These are phyloP conservation scores for Neocucurbitaria cava DNA, from an alignment of 2,329 filamentous ascomycete genomes.

Conservation along the genomic window DNA sequence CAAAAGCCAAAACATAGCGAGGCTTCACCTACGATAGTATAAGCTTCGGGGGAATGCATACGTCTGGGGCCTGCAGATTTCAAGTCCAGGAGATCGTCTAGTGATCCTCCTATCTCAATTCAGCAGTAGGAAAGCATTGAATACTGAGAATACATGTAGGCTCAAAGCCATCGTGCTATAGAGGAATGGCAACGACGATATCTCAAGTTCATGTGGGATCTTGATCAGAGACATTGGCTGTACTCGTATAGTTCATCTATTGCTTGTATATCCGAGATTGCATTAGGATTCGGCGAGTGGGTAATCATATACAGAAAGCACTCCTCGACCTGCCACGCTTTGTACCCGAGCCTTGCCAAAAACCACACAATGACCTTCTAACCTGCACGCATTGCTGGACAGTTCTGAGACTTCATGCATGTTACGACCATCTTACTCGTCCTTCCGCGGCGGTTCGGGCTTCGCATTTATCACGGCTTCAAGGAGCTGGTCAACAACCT, in stretches of 20 bases:
- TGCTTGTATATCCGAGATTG: slow-evolving; percentile 15
- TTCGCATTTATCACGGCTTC: slow-evolving; percentile 85
- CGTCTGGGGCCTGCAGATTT: no score
- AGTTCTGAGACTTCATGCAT: neutral
- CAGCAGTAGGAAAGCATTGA: neutral
- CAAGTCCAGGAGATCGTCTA: neutral
- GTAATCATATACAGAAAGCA: slow-evolving; percentile 15
- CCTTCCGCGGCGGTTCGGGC: slow-evolving; percentile 66
- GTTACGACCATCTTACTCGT: slow-evolving; percentile 7
- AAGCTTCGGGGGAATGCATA: no score
- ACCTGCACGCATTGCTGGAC: neutral
- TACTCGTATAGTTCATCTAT: slow-evolving; percentile 11
- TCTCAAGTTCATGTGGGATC: neutral
- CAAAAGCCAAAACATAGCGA: neutral
- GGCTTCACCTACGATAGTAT: neutral
- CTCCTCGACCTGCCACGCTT: neutral
- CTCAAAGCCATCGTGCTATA: neutral
- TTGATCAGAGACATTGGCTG: neutral
- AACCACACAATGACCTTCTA: neutral
- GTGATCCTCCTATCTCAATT: neutral
- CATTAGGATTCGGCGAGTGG: slow-evolving; percentile 1
- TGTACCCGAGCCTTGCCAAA: neutral
- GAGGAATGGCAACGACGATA: neutral
- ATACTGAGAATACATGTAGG: no score
- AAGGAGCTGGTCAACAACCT: slow-evolving; percentile 84